These are phyloP conservation scores for sweet orange (Citrus sinensis) DNA, from an alignment of 345 rosid genomes.

Conservation along the genomic window DNA sequence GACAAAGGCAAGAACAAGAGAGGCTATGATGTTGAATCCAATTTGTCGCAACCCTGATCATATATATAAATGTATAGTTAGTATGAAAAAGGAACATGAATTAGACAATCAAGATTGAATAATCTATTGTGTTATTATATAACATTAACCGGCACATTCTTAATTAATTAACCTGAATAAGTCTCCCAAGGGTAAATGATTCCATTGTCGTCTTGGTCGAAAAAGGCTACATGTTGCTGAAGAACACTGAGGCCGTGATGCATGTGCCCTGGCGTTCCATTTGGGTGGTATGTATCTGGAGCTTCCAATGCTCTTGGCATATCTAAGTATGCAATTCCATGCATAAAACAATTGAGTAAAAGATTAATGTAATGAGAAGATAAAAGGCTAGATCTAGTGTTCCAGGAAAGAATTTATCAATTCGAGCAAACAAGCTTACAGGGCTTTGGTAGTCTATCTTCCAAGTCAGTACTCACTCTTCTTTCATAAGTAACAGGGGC, in stretches of 20 bases:
- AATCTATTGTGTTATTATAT: not conserved
- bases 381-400: not conserved
- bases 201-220: constrained; percentile 73
- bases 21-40: constrained; percentile 63
- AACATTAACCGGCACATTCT: not conserved
- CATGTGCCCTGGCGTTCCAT: constrained; percentile 58
- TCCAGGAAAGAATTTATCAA: not conserved
- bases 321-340: constrained; percentile 29
- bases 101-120: not conserved
- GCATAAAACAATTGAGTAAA: not conserved
- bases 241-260: constrained; percentile 60
- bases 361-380: not conserved
- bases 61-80: not conserved
- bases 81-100: not conserved
- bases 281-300: constrained; percentile 60
- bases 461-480: constrained; percentile 57
- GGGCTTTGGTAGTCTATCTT: constrained; percentile 63
- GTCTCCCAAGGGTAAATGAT: constrained; percentile 99
- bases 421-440: constrained; percentile 32
- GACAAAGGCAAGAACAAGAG: constrained; percentile 40
- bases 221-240: constrained; percentile 88
- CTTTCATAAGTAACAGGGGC: constrained; percentile 76
- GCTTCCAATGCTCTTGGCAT: constrained; percentile 76
- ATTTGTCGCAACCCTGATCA: constrained; percentile 50
- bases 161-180: constrained; percentile 43